Evolutionary conservation across 1,284 basidiomycete genomes (phyloP).

Genomic region (Leucoagaricus sp.): DNA sequence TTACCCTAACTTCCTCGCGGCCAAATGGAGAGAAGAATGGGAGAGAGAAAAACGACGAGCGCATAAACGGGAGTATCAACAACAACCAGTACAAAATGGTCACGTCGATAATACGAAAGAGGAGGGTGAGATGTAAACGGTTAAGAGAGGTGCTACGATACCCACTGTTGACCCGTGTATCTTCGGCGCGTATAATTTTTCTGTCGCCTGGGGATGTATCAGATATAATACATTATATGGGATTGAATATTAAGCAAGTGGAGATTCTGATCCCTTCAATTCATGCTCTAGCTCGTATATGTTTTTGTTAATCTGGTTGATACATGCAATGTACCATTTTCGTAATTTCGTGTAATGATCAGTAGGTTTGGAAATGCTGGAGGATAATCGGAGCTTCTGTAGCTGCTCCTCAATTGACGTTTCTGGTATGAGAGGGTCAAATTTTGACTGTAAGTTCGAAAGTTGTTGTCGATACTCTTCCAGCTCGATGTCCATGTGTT

Average conservation of each 20-base stretch:
- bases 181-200: background rate
- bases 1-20: constrained; percentile 69
- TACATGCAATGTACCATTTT: constrained; percentile 13
- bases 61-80: constrained; percentile 15
- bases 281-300: constrained; percentile 11
- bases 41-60: constrained; percentile 27
- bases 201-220: background rate
- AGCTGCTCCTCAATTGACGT: constrained; percentile 34
- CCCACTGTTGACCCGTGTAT: background rate
- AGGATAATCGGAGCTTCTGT: constrained; percentile 33
- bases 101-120: constrained; percentile 22
- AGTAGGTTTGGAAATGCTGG: constrained; percentile 1
- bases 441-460: background rate
- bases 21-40: constrained; percentile 53
- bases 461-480: constrained; percentile 30
- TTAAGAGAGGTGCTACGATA: background rate
- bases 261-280: constrained; percentile 7
- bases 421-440: constrained; percentile 15
- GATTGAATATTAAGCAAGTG: constrained; percentile 35
- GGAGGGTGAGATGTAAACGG: constrained; percentile 14
- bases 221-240: constrained; percentile 21
- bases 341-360: constrained; percentile 7
- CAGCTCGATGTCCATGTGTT: constrained; percentile 41
- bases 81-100: constrained; percentile 16
- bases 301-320: constrained; percentile 14